Evolutionary conservation across 169 alveolate species (phyloP).

Genomic region (Plasmodium coatneyi): DNA sequence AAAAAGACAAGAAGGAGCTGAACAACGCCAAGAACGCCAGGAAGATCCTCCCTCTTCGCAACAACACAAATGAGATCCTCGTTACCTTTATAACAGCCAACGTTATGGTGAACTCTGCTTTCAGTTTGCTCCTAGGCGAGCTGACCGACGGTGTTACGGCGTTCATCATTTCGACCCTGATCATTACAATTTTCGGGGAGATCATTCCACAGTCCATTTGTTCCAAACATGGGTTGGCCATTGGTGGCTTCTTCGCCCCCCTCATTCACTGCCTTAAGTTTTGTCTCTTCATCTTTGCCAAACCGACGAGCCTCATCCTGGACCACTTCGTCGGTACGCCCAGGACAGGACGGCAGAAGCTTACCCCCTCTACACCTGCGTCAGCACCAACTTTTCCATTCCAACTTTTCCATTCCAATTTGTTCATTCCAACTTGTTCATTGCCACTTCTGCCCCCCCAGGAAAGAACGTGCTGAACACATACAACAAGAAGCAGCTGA

Average conservation of each 20-base stretch:
- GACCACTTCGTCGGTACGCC: constrained; percentile 78
- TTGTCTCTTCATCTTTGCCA: constrained; percentile 81
- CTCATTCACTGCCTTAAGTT: constrained; percentile 77
- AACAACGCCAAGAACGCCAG: constrained; percentile 86
- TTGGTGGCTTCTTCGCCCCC: constrained; percentile 89
- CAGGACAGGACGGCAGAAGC: too few relatives aligned
- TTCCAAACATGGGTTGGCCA: constrained; percentile 87
- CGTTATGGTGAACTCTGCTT: constrained; percentile 89
- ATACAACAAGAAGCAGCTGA: constrained; percentile 79
- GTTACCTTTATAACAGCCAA: constrained; percentile 90
- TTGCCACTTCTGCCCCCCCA: neutral
- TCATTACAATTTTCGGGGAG: constrained; percentile 90
- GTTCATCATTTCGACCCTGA: constrained; percentile 85
- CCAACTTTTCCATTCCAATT: neutral
- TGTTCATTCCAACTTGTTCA: neutral
- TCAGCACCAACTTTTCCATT: too few relatives aligned
- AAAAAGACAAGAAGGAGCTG: constrained; percentile 81
- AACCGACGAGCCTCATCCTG: constrained; percentile 83
- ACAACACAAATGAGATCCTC: constrained; percentile 88
- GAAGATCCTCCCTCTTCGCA: constrained; percentile 88
- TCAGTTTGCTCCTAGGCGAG: constrained; percentile 90
- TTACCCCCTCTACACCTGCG: too few relatives aligned
- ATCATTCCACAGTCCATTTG: constrained; percentile 91
- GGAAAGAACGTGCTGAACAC: constrained; percentile 77
- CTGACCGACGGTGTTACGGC: constrained; percentile 86